Percentiles rank a stretch among this genome's conserved stretches.
Conservation (phyloP, 2,329 filamentous ascomycete genomes). For the Sclerotinia sclerotiorum region DNA sequence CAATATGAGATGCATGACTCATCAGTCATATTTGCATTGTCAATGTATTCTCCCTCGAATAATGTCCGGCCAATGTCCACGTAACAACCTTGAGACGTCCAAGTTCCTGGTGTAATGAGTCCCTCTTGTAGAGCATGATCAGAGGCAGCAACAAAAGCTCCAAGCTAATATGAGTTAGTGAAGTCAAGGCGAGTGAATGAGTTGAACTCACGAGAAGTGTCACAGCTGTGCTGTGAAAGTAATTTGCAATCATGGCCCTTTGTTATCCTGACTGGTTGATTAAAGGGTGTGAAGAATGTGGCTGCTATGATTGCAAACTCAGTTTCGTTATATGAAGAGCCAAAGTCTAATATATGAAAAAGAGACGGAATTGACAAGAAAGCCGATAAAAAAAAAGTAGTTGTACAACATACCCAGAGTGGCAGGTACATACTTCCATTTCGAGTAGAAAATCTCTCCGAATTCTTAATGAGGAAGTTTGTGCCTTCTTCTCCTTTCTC, state of each 20-base stretch:
- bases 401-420: background rate
- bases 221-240: background rate
- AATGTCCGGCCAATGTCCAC: conserved; percentile 32
- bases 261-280: background rate
- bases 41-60: conserved; percentile 27
- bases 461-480: background rate
- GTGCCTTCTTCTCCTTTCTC: background rate
- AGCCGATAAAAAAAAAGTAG: background rate
- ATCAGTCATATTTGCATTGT: conserved; percentile 33
- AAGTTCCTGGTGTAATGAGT: conserved; percentile 28
- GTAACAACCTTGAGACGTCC: conserved; percentile 37
- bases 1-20: conserved; percentile 37
- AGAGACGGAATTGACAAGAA: background rate
- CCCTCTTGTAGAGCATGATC: background rate
- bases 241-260: background rate
- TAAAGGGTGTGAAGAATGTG: background rate
- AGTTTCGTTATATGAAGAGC: background rate
- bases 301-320: background rate
- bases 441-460: background rate
- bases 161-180: background rate
- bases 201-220: background rate
- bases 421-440: background rate
- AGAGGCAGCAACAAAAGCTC: background rate
- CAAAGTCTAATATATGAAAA: background rate
- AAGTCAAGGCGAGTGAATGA: background rate